Conservation (phyloP, 306 rosid genomes). For the Gastrolobium villosum region DNA sequence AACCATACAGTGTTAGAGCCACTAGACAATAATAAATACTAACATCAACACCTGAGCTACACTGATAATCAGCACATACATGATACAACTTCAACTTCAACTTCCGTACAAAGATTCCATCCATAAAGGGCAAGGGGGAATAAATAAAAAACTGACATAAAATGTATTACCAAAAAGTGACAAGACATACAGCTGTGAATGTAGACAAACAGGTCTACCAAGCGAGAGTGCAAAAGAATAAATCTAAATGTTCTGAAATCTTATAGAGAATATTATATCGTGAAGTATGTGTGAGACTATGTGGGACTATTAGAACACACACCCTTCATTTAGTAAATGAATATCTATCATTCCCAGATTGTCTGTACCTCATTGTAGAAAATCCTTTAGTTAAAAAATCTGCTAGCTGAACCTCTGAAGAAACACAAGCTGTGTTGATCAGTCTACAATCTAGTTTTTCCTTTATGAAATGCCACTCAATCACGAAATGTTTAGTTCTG, state of each 20-base stretch:
- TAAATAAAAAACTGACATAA: neutral
- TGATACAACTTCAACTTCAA: neutral
- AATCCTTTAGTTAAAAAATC: too few relatives aligned
- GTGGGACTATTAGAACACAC: too few relatives aligned
- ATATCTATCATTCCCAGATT: too few relatives aligned
- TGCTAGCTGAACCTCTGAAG: too few relatives aligned
- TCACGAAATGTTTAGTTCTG: too few relatives aligned
- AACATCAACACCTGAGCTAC: conserved; percentile 3
- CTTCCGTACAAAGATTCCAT: neutral
- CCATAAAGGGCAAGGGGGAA: neutral
- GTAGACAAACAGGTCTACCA: neutral
- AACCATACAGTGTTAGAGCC: neutral
- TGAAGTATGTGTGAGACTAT: too few relatives aligned
- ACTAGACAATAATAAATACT: neutral
- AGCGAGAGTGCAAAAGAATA: neutral
- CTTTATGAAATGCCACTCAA: too few relatives aligned
- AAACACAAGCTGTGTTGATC: too few relatives aligned
- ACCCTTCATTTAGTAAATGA: too few relatives aligned
- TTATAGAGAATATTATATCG: too few relatives aligned
- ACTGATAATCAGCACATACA: neutral
- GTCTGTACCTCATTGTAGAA: too few relatives aligned
- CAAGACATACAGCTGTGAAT: neutral
- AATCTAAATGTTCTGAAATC: neutral
- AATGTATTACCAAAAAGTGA: neutral
- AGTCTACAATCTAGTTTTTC: too few relatives aligned